These are phyloP conservation scores for Euphorbia schlechtendalii DNA, from an alignment of 441 rosid genomes.

Conservation along the genomic window DNA sequence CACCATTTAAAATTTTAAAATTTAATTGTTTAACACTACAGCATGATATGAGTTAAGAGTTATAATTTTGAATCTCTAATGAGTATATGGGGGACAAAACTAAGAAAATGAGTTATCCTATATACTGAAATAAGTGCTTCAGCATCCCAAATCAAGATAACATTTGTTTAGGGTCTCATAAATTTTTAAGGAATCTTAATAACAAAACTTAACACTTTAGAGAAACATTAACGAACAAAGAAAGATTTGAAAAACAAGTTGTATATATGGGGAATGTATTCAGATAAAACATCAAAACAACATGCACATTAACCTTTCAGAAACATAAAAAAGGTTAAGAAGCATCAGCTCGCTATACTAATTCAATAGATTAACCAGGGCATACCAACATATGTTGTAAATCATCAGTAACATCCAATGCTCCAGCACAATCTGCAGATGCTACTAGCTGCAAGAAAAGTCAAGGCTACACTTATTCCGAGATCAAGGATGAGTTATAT, in stretches of 20 bases:
- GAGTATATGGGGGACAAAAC: background rate
- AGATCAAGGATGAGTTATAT: constrained; percentile 11
- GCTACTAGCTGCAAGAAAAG: constrained; percentile 74
- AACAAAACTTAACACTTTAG: background rate
- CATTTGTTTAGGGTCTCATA: too few species aligned
- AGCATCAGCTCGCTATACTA: background rate
- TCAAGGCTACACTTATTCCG: background rate
- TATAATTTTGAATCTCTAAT: background rate
- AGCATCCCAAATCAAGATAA: too few species aligned
- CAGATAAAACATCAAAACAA: too few species aligned
- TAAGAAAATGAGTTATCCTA: background rate
- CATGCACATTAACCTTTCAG: too few species aligned
- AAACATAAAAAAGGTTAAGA: constrained; percentile 2
- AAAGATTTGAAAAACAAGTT: too few species aligned
- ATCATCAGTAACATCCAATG: constrained; percentile 90
- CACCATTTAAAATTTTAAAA: too few species aligned
- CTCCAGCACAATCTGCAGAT: constrained; percentile 94
- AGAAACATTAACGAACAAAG: too few species aligned
- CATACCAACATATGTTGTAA: constrained; percentile 82
- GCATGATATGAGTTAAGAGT: too few species aligned
- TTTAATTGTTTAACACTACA: too few species aligned
- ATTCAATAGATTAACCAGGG: constrained; percentile 3
- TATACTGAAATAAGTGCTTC: background rate
- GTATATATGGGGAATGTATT: too few species aligned
- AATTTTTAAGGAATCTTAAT: background rate